Evolutionary conservation across 139 green algal species (phyloP).

Genomic region (Micractinium conductrix): DNA sequence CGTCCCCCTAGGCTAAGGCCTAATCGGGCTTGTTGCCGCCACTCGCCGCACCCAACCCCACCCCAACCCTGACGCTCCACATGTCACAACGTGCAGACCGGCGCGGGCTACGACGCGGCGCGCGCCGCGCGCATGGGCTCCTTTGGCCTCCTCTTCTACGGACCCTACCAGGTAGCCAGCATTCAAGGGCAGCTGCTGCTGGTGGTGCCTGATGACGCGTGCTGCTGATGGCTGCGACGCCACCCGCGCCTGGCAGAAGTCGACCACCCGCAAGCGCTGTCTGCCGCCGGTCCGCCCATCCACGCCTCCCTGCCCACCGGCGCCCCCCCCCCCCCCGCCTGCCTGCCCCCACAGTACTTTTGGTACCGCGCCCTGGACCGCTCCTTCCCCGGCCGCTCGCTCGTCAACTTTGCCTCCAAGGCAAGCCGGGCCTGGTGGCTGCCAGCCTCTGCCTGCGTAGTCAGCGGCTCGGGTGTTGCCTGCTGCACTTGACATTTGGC

Average conservation of each 20-base stretch:
- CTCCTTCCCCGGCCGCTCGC: slow-evolving; percentile 60
- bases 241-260: background rate
- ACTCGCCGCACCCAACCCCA: no score
- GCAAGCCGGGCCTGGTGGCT: background rate
- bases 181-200: no score
- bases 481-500: background rate
- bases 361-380: slow-evolving; percentile 66
- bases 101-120: slow-evolving; percentile 47
- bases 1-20: no score
- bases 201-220: background rate
- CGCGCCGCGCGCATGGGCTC: slow-evolving; percentile 75
- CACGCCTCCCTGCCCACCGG: no score
- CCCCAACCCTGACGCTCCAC: no score
- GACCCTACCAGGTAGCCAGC: slow-evolving; percentile 70
- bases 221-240: background rate
- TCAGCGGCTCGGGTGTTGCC: background rate
- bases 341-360: slow-evolving; percentile 53
- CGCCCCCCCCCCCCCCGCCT: background rate
- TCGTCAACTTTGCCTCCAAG: slow-evolving; percentile 77
- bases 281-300: no score
- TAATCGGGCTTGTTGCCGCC: no score
- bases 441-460: background rate
- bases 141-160: slow-evolving; percentile 83
- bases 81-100: background rate
- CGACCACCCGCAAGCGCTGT: no score